Conservation (phyloP, 768 basidiomycete genomes). For the Mycena crocata region DNA sequence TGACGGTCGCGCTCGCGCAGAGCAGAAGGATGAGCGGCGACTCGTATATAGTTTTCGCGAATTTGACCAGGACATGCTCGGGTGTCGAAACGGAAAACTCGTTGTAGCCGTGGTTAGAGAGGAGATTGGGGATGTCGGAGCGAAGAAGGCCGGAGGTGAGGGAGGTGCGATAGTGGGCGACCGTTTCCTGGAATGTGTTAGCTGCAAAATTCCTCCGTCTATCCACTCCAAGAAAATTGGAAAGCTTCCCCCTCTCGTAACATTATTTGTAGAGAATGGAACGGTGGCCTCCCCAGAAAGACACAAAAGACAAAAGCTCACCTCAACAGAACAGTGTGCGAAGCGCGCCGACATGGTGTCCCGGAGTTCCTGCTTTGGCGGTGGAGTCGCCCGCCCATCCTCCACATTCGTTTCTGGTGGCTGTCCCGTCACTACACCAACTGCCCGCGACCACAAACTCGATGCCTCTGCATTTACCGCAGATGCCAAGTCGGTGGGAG, state of each 20-base stretch:
- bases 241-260: too few relatives aligned
- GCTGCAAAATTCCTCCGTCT: neutral
- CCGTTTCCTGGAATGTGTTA: slow-evolving; percentile 67
- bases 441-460: slow-evolving; percentile 61
- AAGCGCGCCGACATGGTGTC: slow-evolving; percentile 77
- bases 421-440: slow-evolving; percentile 54
- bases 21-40: slow-evolving; percentile 91
- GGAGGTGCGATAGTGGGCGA: slow-evolving; percentile 77
- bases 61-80: slow-evolving; percentile 87
- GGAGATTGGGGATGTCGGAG: slow-evolving; percentile 71
- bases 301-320: slow-evolving; percentile 50
- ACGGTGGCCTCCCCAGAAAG: too few relatives aligned
- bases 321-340: slow-evolving; percentile 74
- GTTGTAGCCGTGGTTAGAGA: slow-evolving; percentile 85
- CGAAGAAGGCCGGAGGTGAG: slow-evolving; percentile 69
- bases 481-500: slow-evolving; percentile 62
- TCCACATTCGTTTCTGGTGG: slow-evolving; percentile 47
- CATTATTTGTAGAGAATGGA: too few relatives aligned
- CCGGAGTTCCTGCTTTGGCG: slow-evolving; percentile 47
- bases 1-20: slow-evolving; percentile 90
- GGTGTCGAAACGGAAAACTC: slow-evolving; percentile 90
- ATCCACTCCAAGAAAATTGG: neutral
- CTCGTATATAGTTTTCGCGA: slow-evolving; percentile 95
- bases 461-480: slow-evolving; percentile 61
- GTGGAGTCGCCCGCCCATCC: slow-evolving; percentile 50